A percentile compares a stretch with the other conserved stretches of the same genome.
Conservation (phyloP, 441 rosid species). For the Corymbia citriodora region DNA sequence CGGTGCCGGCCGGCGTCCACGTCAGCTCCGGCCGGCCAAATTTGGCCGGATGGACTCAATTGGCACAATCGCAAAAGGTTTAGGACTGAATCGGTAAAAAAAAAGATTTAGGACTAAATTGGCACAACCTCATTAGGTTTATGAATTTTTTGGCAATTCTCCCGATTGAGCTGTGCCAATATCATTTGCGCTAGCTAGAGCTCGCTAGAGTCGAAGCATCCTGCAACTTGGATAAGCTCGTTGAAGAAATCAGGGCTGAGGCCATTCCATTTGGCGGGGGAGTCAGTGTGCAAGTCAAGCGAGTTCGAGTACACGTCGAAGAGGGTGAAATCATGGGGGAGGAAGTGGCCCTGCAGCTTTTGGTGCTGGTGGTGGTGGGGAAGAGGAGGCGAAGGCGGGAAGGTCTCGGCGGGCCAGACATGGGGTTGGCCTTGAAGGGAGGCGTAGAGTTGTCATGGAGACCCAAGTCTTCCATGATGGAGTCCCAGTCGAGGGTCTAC, state of each 20-base stretch:
- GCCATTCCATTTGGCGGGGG: conserved; percentile 3
- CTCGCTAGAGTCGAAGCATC: conserved; percentile 71
- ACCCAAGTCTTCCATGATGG: conserved; percentile 72
- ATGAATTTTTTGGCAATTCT: too few species aligned
- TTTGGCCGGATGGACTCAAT: too few species aligned
- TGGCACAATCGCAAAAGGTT: too few species aligned
- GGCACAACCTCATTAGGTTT: too few species aligned
- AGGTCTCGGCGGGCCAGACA: conserved; percentile 24
- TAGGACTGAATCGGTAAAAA: too few species aligned
- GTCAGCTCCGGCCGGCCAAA: too few species aligned
- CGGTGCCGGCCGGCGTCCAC: too few species aligned
- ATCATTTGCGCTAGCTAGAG: conserved; percentile 67
- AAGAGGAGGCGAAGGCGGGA: conserved; percentile 12
- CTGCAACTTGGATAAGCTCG: conserved; percentile 73
- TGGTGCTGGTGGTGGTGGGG: conserved; percentile 29
- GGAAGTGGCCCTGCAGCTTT: conserved; percentile 17
- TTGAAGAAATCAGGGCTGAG: conserved; percentile 54
- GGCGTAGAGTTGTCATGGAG: conserved; percentile 41
- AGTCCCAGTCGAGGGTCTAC: conserved; percentile 79
- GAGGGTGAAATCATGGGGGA: conserved; percentile 25
- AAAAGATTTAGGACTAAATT: too few species aligned
- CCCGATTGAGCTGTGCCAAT: conserved; percentile 60
- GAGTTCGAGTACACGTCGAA: conserved; percentile 14
- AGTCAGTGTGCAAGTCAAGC: conserved; percentile 15
- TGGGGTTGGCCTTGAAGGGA: neutral